phyloP scores from a whole-genome alignment of 805 yeast genomes.

The Saturnispora dispora region DNA sequence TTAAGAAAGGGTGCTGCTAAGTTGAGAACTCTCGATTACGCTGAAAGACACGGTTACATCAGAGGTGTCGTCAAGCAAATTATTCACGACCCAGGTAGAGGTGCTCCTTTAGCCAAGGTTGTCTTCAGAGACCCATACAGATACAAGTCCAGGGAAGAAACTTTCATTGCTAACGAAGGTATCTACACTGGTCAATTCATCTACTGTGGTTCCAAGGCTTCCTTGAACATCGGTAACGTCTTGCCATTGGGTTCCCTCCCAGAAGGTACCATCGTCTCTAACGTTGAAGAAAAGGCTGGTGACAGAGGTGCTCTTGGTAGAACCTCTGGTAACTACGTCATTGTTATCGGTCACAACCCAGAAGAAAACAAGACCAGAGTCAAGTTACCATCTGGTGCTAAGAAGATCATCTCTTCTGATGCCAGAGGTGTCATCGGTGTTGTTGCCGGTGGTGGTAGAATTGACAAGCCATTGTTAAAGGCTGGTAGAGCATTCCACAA shows the following conservation, averaged over 20 bases:
- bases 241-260: constrained; percentile 96
- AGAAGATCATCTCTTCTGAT: constrained; percentile 88
- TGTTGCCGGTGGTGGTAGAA: constrained; percentile 99
- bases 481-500: constrained; percentile 99
- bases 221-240: constrained; percentile 93
- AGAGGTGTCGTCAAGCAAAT: constrained; percentile 99
- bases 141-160: constrained; percentile 96
- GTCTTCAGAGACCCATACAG: constrained; percentile 99
- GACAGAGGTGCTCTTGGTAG: constrained; percentile 99
- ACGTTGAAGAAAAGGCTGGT: constrained; percentile 98
- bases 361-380: constrained; percentile 99
- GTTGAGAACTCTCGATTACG: constrained; percentile 97
- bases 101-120: constrained; percentile 99
- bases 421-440: constrained; percentile 99
- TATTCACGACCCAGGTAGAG: constrained; percentile 99
- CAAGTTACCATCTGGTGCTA: constrained; percentile 98
- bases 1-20: constrained; percentile 99
- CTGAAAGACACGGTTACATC: constrained; percentile 99
- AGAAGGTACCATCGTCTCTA: constrained; percentile 98
- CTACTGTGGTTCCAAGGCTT: constrained; percentile 98
- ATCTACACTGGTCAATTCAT: constrained; percentile 98
- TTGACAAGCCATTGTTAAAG: constrained; percentile 98
- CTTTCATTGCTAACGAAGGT: constrained; percentile 99
- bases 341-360: constrained; percentile 98
- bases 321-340: constrained; percentile 99